These are phyloP conservation scores for Thielaviopsis euricoi DNA, from an alignment of 2,329 filamentous ascomycete species.

Conservation along the genomic window DNA sequence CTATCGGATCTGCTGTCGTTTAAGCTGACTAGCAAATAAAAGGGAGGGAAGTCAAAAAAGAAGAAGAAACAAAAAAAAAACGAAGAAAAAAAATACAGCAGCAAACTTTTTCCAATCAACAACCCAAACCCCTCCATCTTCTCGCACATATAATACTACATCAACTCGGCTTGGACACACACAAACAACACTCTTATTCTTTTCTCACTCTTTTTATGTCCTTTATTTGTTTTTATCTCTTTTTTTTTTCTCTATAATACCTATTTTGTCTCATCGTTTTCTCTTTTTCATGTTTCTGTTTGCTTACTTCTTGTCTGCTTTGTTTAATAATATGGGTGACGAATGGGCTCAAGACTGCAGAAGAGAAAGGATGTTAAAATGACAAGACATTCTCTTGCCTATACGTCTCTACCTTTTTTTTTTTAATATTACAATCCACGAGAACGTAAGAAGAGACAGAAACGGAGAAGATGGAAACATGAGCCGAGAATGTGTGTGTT, in stretches of 20 bases:
- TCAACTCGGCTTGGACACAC: background rate
- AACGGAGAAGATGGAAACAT: too few species aligned
- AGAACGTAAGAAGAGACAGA: background rate
- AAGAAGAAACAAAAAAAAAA: background rate
- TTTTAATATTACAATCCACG: background rate
- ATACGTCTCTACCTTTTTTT: background rate
- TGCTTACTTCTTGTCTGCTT: background rate
- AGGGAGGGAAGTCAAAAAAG: background rate
- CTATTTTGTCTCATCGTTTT: background rate
- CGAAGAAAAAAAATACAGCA: background rate
- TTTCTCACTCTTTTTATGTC: background rate
- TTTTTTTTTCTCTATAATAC: background rate
- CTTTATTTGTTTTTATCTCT: background rate
- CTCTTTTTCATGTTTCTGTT: background rate
- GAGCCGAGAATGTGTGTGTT: too few species aligned
- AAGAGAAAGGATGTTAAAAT: background rate
- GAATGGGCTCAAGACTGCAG: background rate
- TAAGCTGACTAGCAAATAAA: conserved; percentile 54
- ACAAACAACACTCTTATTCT: too few species aligned
- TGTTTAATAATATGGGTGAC: background rate
- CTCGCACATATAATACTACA: background rate
- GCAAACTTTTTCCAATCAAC: background rate
- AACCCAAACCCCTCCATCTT: background rate
- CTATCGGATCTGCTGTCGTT: conserved; percentile 79
- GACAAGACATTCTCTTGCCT: background rate